Percentiles rank a stretch among this genome's conserved stretches.
Evolutionary conservation across 169 alveolate genomes (phyloP).

Genomic region (Cystoisospora suis): DNA sequence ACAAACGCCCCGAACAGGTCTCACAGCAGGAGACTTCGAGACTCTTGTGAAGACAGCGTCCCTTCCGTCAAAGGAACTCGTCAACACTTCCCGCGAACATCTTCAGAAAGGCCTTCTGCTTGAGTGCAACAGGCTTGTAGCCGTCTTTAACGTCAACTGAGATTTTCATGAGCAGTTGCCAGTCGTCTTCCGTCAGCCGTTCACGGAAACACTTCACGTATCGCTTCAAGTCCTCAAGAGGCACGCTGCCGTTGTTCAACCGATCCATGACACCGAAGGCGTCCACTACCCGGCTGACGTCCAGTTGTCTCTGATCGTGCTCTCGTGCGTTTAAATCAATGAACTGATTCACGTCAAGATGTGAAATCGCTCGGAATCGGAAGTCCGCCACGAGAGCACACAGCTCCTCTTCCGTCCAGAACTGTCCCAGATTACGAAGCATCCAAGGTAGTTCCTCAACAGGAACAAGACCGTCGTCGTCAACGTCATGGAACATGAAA

Average conservation of each 20-base stretch:
- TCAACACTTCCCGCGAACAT: neutral
- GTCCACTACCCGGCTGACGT: neutral
- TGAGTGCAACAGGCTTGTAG: neutral
- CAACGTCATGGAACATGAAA: neutral
- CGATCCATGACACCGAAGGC: slow-evolving; percentile 1
- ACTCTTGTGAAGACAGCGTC: too few relatives aligned
- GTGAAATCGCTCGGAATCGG: neutral
- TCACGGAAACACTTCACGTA: neutral
- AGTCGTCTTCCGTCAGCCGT: slow-evolving; percentile 5
- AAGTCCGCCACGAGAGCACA: neutral
- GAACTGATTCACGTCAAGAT: neutral
- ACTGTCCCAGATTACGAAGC: slow-evolving; percentile 29
- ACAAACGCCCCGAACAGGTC: too few relatives aligned
- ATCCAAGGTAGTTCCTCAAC: neutral
- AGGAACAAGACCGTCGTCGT: neutral
- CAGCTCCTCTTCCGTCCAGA: neutral
- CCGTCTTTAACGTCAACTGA: neutral
- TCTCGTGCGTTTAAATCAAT: neutral
- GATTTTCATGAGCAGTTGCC: neutral
- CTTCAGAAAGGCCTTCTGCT: neutral
- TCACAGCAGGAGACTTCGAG: too few relatives aligned
- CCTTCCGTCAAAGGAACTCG: neutral
- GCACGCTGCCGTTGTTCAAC: neutral
- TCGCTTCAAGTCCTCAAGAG: neutral
- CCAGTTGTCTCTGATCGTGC: neutral